Conservation (phyloP, 73 alveolate species). For the Paramecium biaurelia region DNA sequence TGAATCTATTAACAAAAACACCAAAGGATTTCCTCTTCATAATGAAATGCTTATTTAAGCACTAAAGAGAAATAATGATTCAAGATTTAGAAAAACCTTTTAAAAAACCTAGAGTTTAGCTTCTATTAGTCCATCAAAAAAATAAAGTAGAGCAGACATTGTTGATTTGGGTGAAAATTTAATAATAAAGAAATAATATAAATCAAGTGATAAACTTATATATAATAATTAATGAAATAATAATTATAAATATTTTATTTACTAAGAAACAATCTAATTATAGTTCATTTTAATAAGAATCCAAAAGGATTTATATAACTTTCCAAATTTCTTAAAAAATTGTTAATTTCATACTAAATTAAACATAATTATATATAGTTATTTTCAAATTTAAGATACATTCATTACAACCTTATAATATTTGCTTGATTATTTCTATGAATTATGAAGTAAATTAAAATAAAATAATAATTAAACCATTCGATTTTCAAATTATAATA, state of each 20-base stretch:
- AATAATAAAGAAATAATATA: not conserved
- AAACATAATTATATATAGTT: too few relatives aligned
- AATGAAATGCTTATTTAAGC: constrained; percentile 2
- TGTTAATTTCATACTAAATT: too few relatives aligned
- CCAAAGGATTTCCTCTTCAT: not conserved
- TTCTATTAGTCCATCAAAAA: not conserved
- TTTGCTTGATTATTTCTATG: too few relatives aligned
- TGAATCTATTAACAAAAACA: not conserved
- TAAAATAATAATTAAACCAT: too few relatives aligned
- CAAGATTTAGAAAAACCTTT: not conserved
- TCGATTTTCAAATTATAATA: too few relatives aligned
- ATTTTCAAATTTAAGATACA: too few relatives aligned
- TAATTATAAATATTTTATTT: not conserved
- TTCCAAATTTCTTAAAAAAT: too few relatives aligned
- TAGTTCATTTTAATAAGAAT: too few relatives aligned
- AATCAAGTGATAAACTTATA: not conserved
- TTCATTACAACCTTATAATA: too few relatives aligned
- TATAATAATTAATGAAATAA: not conserved
- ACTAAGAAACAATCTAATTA: too few relatives aligned
- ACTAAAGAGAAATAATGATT: not conserved
- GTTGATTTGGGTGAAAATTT: not conserved
- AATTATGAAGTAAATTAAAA: too few relatives aligned
- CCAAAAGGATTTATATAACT: too few relatives aligned
- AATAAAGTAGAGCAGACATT: not conserved
- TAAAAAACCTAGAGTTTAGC: not conserved